Evolutionary conservation across 495 filamentous ascomycete species (phyloP).

Genomic region (Hypoxylon rickii): DNA sequence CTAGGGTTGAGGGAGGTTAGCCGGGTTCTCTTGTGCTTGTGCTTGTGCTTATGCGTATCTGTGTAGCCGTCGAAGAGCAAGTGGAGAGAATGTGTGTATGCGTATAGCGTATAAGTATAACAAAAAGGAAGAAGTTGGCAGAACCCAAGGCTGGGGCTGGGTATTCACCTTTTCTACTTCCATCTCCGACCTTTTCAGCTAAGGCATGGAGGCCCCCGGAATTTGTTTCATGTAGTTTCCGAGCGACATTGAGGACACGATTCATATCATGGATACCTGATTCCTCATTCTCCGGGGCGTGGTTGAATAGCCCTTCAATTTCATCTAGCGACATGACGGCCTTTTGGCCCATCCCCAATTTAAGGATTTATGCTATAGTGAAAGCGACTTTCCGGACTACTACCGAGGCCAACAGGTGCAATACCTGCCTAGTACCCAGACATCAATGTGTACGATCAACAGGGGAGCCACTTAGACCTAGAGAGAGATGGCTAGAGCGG

Average conservation of each 20-base stretch:
- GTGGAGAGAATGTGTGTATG: no score
- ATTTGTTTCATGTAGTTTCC: slow-evolving; percentile 40
- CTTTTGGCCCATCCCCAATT: slow-evolving; percentile 12
- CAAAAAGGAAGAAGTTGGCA: no score
- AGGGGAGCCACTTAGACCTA: no score
- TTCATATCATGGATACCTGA: slow-evolving; percentile 32
- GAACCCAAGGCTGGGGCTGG: no score
- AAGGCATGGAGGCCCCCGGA: slow-evolving; percentile 51
- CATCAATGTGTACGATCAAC: no score
- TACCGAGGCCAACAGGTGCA: no score
- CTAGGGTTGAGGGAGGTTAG: slow-evolving; percentile 40
- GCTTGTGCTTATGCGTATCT: no score
- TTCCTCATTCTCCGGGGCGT: slow-evolving; percentile 24
- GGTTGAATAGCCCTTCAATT: slow-evolving; percentile 25
- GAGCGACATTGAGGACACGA: slow-evolving; percentile 31
- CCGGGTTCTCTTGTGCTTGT: background rate
- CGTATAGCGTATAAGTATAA: no score
- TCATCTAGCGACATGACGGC: slow-evolving; percentile 28
- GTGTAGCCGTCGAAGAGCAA: no score
- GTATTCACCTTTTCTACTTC: slow-evolving; percentile 70
- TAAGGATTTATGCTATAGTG: background rate
- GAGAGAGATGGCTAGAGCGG: no score
- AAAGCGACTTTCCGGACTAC: no score
- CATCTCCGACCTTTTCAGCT: slow-evolving; percentile 65
- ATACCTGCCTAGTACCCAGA: no score